A percentile compares a stretch with the other conserved stretches of the same genome.
Evolutionary conservation across 352 stramenopile genomes (phyloP).

Genomic region (Phytophthora citricola): DNA sequence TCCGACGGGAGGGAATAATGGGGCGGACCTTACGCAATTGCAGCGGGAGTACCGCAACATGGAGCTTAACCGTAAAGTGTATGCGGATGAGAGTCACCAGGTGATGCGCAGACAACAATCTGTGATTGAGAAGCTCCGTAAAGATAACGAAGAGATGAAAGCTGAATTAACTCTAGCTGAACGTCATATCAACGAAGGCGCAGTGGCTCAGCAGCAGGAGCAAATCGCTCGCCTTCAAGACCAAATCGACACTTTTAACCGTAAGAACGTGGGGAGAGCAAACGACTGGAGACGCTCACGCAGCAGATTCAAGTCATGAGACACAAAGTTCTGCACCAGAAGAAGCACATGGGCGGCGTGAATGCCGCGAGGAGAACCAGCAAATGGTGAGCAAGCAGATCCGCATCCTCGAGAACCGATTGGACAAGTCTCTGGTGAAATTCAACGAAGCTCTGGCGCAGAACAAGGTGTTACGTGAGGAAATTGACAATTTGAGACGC

Average conservation of each 20-base stretch:
- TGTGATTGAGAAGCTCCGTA: constrained; percentile 90
- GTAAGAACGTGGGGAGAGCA: constrained; percentile 88
- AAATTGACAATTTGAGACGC: constrained; percentile 94
- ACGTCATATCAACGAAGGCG: constrained; percentile 86
- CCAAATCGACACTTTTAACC: constrained; percentile 90
- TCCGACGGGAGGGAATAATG: constrained; percentile 43
- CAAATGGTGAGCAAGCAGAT: constrained; percentile 97
- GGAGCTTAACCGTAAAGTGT: constrained; percentile 96
- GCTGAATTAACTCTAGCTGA: constrained; percentile 91
- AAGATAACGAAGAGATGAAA: constrained; percentile 89
- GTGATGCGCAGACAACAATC: constrained; percentile 95
- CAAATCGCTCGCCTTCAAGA: constrained; percentile 83
- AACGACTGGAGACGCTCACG: constrained; percentile 86
- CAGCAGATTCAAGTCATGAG: constrained; percentile 89
- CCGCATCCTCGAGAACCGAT: constrained; percentile 95
- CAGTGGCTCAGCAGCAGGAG: constrained; percentile 85
- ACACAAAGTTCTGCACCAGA: constrained; percentile 89
- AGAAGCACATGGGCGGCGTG: constrained; percentile 96
- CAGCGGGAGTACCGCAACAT: constrained; percentile 97
- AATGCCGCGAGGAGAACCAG: constrained; percentile 97
- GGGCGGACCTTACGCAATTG: constrained; percentile 87
- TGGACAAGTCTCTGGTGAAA: constrained; percentile 97
- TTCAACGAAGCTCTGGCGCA: constrained; percentile 96
- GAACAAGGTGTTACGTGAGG: constrained; percentile 92
- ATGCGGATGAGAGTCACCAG: constrained; percentile 93